Evolutionary conservation across 2,329 filamentous ascomycete species (phyloP).

Genomic region (Verticillium tricorpus): DNA sequence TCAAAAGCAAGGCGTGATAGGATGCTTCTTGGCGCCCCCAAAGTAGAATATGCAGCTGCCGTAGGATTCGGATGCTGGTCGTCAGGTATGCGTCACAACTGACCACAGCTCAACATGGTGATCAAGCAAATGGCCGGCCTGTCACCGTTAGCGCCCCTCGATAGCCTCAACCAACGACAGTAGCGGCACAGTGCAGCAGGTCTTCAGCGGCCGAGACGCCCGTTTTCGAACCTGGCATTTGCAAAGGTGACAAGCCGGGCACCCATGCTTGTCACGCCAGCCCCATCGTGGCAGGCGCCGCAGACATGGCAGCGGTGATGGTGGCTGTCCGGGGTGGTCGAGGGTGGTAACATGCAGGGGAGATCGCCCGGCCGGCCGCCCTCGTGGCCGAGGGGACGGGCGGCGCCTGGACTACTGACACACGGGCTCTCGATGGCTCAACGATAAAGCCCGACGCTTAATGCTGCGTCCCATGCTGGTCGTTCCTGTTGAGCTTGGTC

Average conservation of each 20-base stretch:
- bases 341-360: neutral
- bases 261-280: neutral
- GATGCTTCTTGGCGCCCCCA: neutral
- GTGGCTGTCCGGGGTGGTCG: neutral
- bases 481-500: neutral
- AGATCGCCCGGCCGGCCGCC: neutral
- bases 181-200: neutral
- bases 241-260: neutral
- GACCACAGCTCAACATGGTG: neutral
- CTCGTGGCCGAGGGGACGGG: neutral
- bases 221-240: neutral
- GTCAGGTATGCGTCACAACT: neutral
- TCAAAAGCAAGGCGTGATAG: neutral
- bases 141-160: neutral
- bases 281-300: neutral
- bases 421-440: neutral
- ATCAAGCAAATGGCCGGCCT: neutral
- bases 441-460: neutral
- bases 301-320: neutral
- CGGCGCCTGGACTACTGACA: neutral
- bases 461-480: neutral
- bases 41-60: neutral
- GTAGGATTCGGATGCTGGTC: neutral
- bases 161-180: neutral
- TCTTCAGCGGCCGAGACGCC: neutral